Percentiles rank a stretch among this genome's conserved stretches.
phyloP scores from a whole-genome alignment of 1,284 basidiomycete species.

The Rhodotorula sp. region DNA sequence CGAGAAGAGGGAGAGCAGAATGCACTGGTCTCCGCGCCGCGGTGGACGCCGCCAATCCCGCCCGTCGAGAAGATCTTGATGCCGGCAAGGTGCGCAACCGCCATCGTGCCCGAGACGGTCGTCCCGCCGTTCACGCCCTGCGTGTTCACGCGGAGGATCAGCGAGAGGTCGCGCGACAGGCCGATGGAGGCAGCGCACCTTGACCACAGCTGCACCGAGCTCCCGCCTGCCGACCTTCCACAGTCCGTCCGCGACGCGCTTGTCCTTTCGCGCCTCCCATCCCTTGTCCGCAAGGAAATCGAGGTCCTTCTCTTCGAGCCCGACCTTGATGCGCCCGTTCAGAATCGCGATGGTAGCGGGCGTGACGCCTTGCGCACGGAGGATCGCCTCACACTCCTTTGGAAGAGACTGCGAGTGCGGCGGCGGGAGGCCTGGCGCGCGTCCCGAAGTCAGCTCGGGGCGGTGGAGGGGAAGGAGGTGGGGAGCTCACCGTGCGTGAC shows the following conservation, averaged over 20 bases:
- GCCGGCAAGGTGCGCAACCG: conserved; percentile 76
- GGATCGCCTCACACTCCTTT: conserved; percentile 62
- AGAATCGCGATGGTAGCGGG: conserved; percentile 92
- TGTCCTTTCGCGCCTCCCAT: conserved; percentile 38
- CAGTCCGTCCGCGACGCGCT: conserved; percentile 43
- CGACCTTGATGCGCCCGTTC: conserved; percentile 80
- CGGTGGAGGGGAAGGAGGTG: no score
- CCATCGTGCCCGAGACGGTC: conserved; percentile 85
- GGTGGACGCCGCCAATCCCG: conserved; percentile 80
- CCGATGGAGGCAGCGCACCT: conserved; percentile 8
- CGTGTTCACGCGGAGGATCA: not conserved
- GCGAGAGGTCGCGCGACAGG: not conserved
- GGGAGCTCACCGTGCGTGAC: conserved; percentile 39
- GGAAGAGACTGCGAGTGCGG: conserved; percentile 36
- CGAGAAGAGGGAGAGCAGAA: conserved; percentile 18
- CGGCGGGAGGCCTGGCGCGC: conserved; percentile 36
- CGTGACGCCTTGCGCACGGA: conserved; percentile 72
- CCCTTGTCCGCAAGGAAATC: conserved; percentile 65
- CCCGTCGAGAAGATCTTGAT: conserved; percentile 58
- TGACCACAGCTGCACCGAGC: conserved; percentile 61
- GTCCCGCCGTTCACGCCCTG: conserved; percentile 71
- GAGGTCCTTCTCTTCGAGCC: conserved; percentile 68
- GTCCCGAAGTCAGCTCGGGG: not conserved
- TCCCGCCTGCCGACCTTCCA: conserved; percentile 85
- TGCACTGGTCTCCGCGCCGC: conserved; percentile 82